Evolutionary conservation across 1,139 yeast genomes (phyloP), one percentile per base, ranked within the genome.

Genomic region (Geotrichum cucujoidarum): DNA sequence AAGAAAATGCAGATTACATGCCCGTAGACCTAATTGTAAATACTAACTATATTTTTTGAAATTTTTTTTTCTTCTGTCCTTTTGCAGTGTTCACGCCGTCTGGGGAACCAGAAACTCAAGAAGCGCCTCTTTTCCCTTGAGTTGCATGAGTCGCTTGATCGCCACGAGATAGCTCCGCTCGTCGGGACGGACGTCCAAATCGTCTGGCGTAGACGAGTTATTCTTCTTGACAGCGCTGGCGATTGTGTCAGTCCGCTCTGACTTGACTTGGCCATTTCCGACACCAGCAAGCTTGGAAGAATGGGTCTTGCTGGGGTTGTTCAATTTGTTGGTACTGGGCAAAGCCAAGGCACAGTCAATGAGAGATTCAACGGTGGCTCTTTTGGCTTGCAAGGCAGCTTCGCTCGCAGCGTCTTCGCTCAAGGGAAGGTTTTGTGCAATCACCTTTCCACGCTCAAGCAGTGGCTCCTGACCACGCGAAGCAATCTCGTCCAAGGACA

Each of bases 121-220:
- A 45, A 90, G 64, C 40, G 77, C 77, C 3, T 81, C 85, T 56
- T 76, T 76, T 1, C 95, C 95, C 64, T 85, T 89, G 38, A 75
- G 53, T 52, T 78, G 74, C 64, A 90, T 74, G 48, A 89, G 68
- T 55, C 71, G 70, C 60, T 80, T 81, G 47, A 89, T 75, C 16
- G 76, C 70, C 33, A 73, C 56, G 29, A 87, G 67, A 49, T 83
- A 85, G 2, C 67, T 62, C 1, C 77, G 49, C 58, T 83, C 89
- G 1, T 64, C 64, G 22, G 38, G 38, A 14, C 17, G 25, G 4
- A 35, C 21, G 16, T 32, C 16, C 13, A 20, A 32, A 4, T 32
- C 35, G 5, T 32, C 10, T 4, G 35, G 35, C 11, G 35, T n/a
- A 14, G 35, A 32, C 8, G 16, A 18, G 10, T 20, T 17, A 32